Conservation (phyloP, 768 basidiomycete genomes). For the Pleurotus salmoneostramineus region DNA sequence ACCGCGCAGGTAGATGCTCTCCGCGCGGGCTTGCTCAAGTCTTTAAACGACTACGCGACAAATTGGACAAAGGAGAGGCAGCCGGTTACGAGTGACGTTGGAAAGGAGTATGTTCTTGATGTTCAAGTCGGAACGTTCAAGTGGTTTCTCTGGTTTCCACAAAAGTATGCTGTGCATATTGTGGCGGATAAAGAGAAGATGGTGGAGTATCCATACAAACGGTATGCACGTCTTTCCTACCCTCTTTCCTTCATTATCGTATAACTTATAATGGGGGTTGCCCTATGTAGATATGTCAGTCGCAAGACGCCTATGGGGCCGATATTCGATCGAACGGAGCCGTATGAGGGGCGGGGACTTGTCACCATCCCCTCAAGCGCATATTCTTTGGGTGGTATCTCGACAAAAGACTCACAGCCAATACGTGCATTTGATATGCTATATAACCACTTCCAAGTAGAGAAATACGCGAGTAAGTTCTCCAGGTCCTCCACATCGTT, state of each 20-base stretch:
- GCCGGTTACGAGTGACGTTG: background rate
- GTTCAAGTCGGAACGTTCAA: background rate
- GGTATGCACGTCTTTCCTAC: background rate
- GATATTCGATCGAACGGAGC: background rate
- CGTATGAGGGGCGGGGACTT: background rate
- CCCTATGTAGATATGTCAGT: background rate
- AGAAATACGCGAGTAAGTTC: slow-evolving; percentile 5
- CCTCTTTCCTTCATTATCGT: background rate
- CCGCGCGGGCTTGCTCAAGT: background rate
- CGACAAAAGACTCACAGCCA: background rate
- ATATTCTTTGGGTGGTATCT: background rate
- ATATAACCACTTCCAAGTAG: slow-evolving; percentile 10
- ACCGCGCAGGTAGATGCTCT: background rate
- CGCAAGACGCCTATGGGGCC: background rate
- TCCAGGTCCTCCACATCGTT: background rate
- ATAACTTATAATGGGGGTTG: too few species aligned
- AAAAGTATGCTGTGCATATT: slow-evolving; percentile 1
- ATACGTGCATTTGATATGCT: slow-evolving; percentile 3
- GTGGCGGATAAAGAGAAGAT: background rate
- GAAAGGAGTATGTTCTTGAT: background rate
- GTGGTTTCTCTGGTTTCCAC: slow-evolving; percentile 1
- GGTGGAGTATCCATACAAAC: background rate
- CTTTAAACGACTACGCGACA: background rate
- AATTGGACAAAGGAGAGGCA: background rate
- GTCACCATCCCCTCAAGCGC: background rate